phyloP scores from a whole-genome alignment of 2,329 filamentous ascomycete genomes.

The Fusarium sp. region DNA sequence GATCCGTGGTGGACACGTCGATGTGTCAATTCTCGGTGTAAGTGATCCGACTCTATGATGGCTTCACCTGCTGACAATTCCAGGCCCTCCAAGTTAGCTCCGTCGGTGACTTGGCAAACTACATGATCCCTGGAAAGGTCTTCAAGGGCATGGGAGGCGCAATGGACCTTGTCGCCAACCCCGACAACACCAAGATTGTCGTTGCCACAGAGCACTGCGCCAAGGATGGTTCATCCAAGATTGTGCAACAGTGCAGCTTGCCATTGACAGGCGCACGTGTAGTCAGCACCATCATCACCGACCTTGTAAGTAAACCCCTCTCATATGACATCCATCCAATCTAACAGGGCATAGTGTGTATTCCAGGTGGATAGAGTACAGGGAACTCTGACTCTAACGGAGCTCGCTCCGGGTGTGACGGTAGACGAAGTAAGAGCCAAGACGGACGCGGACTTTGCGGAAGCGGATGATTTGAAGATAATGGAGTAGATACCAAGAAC shows the following conservation, averaged over 20 bases:
- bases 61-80: slow-evolving; percentile 19
- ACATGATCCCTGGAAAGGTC: slow-evolving; percentile 90
- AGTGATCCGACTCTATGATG: slow-evolving; percentile 28
- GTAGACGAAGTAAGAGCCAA: slow-evolving; percentile 77
- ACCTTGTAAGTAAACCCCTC: slow-evolving; percentile 68
- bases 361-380: slow-evolving; percentile 75
- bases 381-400: slow-evolving; percentile 74
- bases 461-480: slow-evolving; percentile 68
- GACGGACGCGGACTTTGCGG: slow-evolving; percentile 75
- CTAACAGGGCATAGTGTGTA: slow-evolving; percentile 65
- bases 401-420: slow-evolving; percentile 75
- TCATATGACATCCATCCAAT: not conserved
- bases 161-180: slow-evolving; percentile 80
- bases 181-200: slow-evolving; percentile 78
- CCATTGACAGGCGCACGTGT: slow-evolving; percentile 74
- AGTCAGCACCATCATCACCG: slow-evolving; percentile 80
- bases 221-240: slow-evolving; percentile 75
- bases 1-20: slow-evolving; percentile 87
- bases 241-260: slow-evolving; percentile 72
- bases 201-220: slow-evolving; percentile 78
- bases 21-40: slow-evolving; percentile 83
- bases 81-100: slow-evolving; percentile 82
- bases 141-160: slow-evolving; percentile 90
- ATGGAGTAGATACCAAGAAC: slow-evolving; percentile 51
- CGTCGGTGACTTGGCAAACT: slow-evolving; percentile 84